phyloP scores from a whole-genome alignment of 768 basidiomycete species.

The Tylopilus vinaceipallidus region DNA sequence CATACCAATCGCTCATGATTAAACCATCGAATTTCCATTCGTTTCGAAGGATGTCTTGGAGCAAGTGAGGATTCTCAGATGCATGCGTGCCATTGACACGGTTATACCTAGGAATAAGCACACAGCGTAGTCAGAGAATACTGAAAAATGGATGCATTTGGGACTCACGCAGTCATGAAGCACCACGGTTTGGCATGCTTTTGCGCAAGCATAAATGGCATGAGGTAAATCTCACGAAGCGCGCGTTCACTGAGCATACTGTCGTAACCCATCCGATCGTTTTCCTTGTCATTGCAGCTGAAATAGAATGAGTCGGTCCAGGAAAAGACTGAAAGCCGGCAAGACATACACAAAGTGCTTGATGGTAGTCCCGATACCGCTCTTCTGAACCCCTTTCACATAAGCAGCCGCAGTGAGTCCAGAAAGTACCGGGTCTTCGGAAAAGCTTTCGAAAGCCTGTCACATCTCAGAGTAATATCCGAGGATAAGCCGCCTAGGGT shows the following conservation, averaged over 20 bases:
- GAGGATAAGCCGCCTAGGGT: background rate
- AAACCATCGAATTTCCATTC: constrained; percentile 77
- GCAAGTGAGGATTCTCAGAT: constrained; percentile 59
- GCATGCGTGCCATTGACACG: constrained; percentile 75
- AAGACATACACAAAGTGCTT: constrained; percentile 74
- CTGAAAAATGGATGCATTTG: background rate
- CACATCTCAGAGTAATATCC: constrained; percentile 9
- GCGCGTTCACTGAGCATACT: constrained; percentile 48
- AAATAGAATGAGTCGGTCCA: background rate
- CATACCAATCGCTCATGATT: constrained; percentile 82
- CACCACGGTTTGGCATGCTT: constrained; percentile 53
- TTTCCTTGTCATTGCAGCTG: constrained; percentile 80
- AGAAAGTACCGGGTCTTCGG: constrained; percentile 74
- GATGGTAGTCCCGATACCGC: constrained; percentile 74
- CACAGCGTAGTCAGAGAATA: background rate
- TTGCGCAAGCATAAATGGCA: constrained; percentile 60
- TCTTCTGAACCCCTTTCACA: constrained; percentile 71
- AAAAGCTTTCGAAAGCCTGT: constrained; percentile 75
- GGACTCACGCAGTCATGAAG: constrained; percentile 62
- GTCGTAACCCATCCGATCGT: constrained; percentile 66
- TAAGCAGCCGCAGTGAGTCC: constrained; percentile 71
- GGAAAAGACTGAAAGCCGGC: background rate
- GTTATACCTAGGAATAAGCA: constrained; percentile 49
- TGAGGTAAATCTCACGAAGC: constrained; percentile 57
- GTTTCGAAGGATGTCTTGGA: constrained; percentile 60